Evolutionary conservation across 257 asterid genomes (phyloP), one percentile per base, ranked within the genome.

Genomic region (Perilla frutescens): DNA sequence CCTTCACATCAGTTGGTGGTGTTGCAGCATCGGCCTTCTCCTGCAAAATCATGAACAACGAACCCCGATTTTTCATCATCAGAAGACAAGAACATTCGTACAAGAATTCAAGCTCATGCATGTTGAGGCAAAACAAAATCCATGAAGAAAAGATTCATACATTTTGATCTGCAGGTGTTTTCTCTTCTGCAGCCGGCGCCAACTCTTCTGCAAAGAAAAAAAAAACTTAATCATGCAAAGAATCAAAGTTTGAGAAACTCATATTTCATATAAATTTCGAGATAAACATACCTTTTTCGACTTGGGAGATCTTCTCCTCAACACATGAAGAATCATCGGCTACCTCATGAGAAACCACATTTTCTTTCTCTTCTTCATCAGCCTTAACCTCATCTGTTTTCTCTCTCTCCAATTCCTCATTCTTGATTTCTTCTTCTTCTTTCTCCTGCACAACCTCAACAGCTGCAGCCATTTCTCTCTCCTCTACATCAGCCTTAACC

Each of bases 1-100:
- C 71, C 68, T 87, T 79, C 67, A 75, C 76, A 12, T 67, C 86
- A 56, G 82, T 62, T 57, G 77, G 40, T 45, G 87, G 44, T 71
- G 79, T 45, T 66, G 74, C 58, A 37, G 75, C 85, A 53, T 72
- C 43, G 14, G 62, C 75, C 15, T 9, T 76, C 56, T 80, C 90
- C 92, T 83, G 87, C 77, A 87, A 43, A 39, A 65, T 63, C 70
- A 76, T 44, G 66, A 6, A 54, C 3, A 12, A 40, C 11, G 10
- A 56, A 68, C 6, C 31, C 65, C 13, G 2, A 1, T 45, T 4
- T 39, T 45, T 64, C 4, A 13, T 7, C 20, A 29, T 40, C 7
- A 12, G 29, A 40, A 3, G 5, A 36, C 12, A 41, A 14, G 26
- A 20, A 55, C 1, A 15, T 43, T 26, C 13, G 7, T 61, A 1